Base-by-base conservation (phyloP, 352 stramenopile genomes). In the Phytophthora syringae region DNA sequence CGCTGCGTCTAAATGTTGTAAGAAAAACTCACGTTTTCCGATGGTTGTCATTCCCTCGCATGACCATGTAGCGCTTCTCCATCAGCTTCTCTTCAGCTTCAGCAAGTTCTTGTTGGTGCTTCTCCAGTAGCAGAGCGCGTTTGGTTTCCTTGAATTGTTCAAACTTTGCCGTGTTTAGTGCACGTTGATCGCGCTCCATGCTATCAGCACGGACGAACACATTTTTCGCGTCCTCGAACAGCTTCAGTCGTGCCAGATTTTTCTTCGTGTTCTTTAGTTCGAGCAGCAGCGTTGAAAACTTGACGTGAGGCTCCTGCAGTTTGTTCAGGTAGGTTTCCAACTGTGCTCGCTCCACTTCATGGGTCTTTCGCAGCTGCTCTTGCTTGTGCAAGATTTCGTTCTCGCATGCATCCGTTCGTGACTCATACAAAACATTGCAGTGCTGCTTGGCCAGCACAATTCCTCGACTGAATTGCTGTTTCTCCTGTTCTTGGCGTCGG, bases 201-300 rank as follows among this genome's bases (percentile, higher is more conserved):
- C 65, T 64, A n/a, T 85, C 76, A 0, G 74, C 73, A 42, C 80
- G 74, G 3, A 71, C 45, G 49, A 80, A 93, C 7, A 93, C 84
- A 36, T 80, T 93, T 49, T 86, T 86, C 13, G 84, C 84, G 40
- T 93, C 82, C 55, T 93, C 84, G 50, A 90, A 93, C 25, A 92
- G 67, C 24, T 77, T 74, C 7, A 93, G 56, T 1, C 68, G 70
- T 1, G 84, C 65, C 51, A 93, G 44, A 45, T 80, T 91, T 49
- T 82, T 83, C 54, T 93, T 82, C 9, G 84, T 90, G 45, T 87
- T 81, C 43, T 90, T 88, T 7, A 92, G 63, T 42, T 93, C 82
- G 12, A 93, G 72, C 16, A 93, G 47, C 15, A 89, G 30, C n/a
- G 70, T 88, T 13, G 84, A 90, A 45, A 88, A 88, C 65, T 93